Evolutionary conservation across 2,329 filamentous ascomycete species (phyloP).

Genomic region (Exophiala sp.): DNA sequence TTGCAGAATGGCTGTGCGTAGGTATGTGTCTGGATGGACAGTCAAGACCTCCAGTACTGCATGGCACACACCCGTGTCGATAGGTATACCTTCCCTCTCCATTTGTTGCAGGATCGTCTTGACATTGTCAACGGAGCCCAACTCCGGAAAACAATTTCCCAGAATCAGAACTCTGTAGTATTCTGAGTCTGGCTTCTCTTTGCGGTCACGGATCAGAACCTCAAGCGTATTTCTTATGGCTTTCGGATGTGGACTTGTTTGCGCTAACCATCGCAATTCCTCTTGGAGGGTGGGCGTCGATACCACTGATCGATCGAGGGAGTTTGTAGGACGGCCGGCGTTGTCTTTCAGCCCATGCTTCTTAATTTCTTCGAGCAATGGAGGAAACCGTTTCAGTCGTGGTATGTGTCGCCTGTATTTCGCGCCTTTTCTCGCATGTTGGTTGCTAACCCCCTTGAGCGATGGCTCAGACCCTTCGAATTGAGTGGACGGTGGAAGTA

Average conservation of each 20-base stretch:
- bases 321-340: not conserved
- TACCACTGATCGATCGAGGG: not conserved
- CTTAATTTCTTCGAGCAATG: not conserved
- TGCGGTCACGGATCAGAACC: conserved; percentile 38
- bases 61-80: conserved; percentile 67
- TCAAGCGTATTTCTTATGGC: conserved; percentile 31
- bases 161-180: conserved; percentile 72
- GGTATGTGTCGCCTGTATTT: not conserved
- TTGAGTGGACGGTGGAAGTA: too few relatives aligned
- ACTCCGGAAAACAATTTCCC: conserved; percentile 60
- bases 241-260: conserved; percentile 12
- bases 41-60: conserved; percentile 68
- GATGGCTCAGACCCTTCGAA: too few relatives aligned
- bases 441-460: not conserved
- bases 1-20: conserved; percentile 67
- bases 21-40: conserved; percentile 79
- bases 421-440: not conserved
- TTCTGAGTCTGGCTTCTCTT: conserved; percentile 35
- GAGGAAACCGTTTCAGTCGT: conserved; percentile 1
- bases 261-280: conserved; percentile 19
- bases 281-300: conserved; percentile 20
- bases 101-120: conserved; percentile 69
- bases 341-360: not conserved
- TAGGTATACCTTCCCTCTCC: conserved; percentile 56
- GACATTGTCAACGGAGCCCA: conserved; percentile 66